Base-by-base conservation (phyloP, 2,329 filamentous ascomycete species). In the Dothistroma septosporum region DNA sequence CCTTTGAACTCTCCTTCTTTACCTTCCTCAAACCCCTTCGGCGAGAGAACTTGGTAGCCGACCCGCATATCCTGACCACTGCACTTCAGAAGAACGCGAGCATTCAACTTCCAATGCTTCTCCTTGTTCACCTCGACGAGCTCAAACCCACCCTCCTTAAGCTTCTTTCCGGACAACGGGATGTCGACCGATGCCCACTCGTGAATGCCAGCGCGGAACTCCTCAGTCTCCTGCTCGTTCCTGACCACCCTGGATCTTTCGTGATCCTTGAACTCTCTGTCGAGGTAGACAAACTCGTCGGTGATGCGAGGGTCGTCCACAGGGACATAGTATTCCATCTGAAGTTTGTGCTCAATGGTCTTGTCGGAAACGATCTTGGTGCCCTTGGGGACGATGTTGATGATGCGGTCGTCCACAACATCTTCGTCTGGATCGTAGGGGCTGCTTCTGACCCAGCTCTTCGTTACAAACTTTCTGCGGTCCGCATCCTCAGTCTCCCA, bases 401-500 rank as follows among this genome's bases (percentile, higher is more conserved):
- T 3, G 12, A 65, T 22, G 21, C 63, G 61, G 31, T 63, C 52
- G 4, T 65, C 59, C 2, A 65, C 61, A 1, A 65, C 57, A 1
- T 46, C 19, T 0, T 58, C 50, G 1, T 50, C 24, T 1, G 28
- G 5, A n/a, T 60, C 54, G 33, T 54, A 59, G 1, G 57, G 50
- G 10, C 52, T 55, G 0, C 1, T 2, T 32, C 31, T 1, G 1
- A 65, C 59, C 57, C 59, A 65, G 1, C 32, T 21, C 56, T 56
- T 61, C 10, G 50, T 19, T 9, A 14, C 46, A 3, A 50, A 35
- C 5, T 22, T 14, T 46, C 55, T 44, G 3, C 16, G 6, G 1
- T 21, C 33, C 2, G n/a, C 48, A 4, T 57, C 22, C 33, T 35
- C 33, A 4, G 9, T 14, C 2, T 35, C 33, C 33, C 33, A 35